Evolutionary conservation across 108 stramenopile genomes (phyloP), one percentile per base, ranked within the genome.

Genomic region (Fragilariopsis cylindrus): DNA sequence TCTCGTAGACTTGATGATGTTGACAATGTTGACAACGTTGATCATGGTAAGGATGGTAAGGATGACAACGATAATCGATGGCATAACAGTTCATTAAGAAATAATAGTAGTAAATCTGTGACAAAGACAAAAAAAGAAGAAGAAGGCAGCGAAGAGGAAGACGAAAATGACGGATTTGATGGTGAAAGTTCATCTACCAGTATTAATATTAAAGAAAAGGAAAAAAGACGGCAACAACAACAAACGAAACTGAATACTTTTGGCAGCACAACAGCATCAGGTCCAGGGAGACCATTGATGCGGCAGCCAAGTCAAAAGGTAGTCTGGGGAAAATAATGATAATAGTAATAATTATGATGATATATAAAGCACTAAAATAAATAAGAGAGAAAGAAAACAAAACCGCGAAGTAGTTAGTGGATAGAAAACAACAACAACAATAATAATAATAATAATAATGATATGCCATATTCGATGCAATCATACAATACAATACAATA

Each of bases 291-390:
- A 43, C 11, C 62, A 63, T 4, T 63, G 43, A 45, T 63, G 45
- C 62, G 62, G 62, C 62, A 63, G 39, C 42, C 62, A 16, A 63
- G 62, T 43, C 62, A 63, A 45, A 63, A 63, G 62, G 43, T 44
- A 63, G 62, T 63, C 9, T 63, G 62, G 62, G 62, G 62, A 44
- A 63, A 63, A 63, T 63, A 44, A 63, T 40, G 42, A n/a, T n/a
- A 63, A 60, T 45, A 44, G 30, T n/a, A 7, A 15, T n/a, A 12
- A 45, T 45, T 6, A 63, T 30, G 30, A 30, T 30, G 30, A 30
- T 30, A 30, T 0, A 30, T 30, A 30, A 30, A 30, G 30, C 30
- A 30, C 30, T 30, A 30, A 30, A 30, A 30, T 30, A 30, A 30
- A 30, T 30, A 30, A 2, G 30, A 30, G 30, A 30, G 30, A 30